Evolutionary conservation across 1,284 basidiomycete species (phyloP), one percentile per base, ranked within the genome.

Genomic region (Leccinum ponderosum): DNA sequence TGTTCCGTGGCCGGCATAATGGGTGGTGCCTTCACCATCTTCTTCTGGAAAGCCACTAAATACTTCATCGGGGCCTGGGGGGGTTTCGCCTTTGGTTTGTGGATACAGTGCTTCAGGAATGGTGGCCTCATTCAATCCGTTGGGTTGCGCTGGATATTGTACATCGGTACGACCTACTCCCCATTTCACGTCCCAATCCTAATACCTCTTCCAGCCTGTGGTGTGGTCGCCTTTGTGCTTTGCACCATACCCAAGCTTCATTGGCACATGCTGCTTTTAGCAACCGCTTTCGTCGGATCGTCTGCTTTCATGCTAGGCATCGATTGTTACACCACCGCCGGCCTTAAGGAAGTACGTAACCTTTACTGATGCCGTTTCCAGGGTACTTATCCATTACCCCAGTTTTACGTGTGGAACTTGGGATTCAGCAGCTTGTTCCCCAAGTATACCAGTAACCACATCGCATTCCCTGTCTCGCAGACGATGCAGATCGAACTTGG

Each of bases 361-460:
- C 14, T 25, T 61, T 61, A 14, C 17, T 25, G 7, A 17, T 44
- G 3, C 25, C 1, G 15, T 54, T 51, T 65, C 22, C 56, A 15
- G n/a, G 6, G 51, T 55, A 57, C 60, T 66, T 25, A 68, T 56
- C 42, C 47, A 22, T 48, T 39, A 52, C 42, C 25, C 12, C 64
- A 94, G 91, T 97, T 97, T 77, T 98, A 97, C 76, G 81, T 97
- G 56, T 97, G 92, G 87, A 98, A 97, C 71, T 79, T 98, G 52
- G 96, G 96, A 17, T 94, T 95, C 76, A 81, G 79, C 8, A 69
- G 79, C 3, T 76, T 97, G 37, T 97, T 97, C 76, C 87, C 90
- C 12, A 90, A 88, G 67, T 93, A 87, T 67, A 76, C 77, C 14
- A 74, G 82, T 63, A 86, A 89, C 65, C 79, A 82, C 62, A 92